Conservation (phyloP, 2,329 filamentous ascomycete species). For the Colletotrichum lindemuthianum region DNA sequence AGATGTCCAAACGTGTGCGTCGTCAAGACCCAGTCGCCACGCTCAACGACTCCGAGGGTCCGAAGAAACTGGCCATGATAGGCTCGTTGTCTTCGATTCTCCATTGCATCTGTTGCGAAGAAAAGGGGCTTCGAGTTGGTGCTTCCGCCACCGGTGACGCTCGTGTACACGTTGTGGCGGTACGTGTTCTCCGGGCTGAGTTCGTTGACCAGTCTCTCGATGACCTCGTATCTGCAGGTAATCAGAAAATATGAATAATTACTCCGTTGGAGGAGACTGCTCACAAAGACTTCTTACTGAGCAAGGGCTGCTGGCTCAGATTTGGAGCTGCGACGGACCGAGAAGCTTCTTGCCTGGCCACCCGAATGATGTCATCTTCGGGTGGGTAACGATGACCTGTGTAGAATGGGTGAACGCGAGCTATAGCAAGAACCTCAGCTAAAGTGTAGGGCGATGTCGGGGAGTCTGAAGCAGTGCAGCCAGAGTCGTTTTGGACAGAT, state of each 20-base stretch:
- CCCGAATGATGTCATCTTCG: too few species aligned
- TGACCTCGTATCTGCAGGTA: conserved; percentile 44
- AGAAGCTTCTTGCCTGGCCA: too few species aligned
- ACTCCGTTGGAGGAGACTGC: not conserved
- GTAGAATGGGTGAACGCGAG: too few species aligned
- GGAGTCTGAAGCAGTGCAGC: too few species aligned
- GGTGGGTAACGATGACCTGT: too few species aligned
- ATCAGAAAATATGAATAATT: not conserved
- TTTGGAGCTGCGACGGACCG: not conserved
- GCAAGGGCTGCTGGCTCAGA: not conserved
- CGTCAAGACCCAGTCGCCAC: conserved; percentile 52
- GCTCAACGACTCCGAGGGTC: conserved; percentile 43
- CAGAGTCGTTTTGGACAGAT: too few species aligned
- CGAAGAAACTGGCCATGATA: conserved; percentile 46
- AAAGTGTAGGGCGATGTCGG: too few species aligned
- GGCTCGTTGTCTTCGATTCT: conserved; percentile 53
- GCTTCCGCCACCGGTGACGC: conserved; percentile 52
- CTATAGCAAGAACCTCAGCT: too few species aligned
- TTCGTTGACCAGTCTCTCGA: conserved; percentile 50
- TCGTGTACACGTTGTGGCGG: conserved; percentile 50
- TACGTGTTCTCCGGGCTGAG: conserved; percentile 47
- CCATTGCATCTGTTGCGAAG: conserved; percentile 51
- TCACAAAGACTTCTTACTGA: not conserved
- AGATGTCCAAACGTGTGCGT: conserved; percentile 48
- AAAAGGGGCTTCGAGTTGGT: conserved; percentile 45